These are phyloP conservation scores for Populus euphratica DNA, from an alignment of 345 rosid genomes.

Conservation along the genomic window DNA sequence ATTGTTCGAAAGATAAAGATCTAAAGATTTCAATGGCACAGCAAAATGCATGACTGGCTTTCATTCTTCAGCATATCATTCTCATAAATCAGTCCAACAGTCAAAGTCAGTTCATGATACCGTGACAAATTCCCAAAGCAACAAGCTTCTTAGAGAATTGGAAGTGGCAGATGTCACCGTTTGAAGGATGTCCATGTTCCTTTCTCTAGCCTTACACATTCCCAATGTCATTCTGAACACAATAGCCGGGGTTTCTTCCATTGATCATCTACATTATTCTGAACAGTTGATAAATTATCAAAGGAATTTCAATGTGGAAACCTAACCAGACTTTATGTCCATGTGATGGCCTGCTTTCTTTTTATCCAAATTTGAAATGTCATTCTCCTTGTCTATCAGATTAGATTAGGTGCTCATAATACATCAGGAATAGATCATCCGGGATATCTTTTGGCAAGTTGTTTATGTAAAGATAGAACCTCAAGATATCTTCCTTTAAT, in stretches of 20 bases:
- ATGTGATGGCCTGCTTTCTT: slow-evolving; percentile 1
- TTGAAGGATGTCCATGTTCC: not conserved
- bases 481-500: slow-evolving; percentile 20
- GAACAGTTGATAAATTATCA: slow-evolving; percentile 4
- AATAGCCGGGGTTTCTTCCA: not conserved
- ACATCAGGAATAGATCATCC: slow-evolving; percentile 27
- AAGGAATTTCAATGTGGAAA: slow-evolving; percentile 6
- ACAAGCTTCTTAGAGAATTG: not conserved
- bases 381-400: not conserved
- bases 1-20: not conserved
- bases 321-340: slow-evolving; percentile 18
- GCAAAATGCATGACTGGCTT: not conserved
- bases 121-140: not conserved
- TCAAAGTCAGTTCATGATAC: not conserved
- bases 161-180: not conserved
- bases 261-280: slow-evolving; percentile 15
- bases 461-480: slow-evolving; percentile 27
- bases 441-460: slow-evolving; percentile 25
- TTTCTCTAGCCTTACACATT: not conserved
- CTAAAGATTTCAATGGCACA: not conserved
- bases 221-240: not conserved
- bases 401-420: slow-evolving; percentile 33
- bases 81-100: not conserved
- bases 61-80: not conserved
- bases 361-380: not conserved